These are phyloP conservation scores for Mycena olivaceomarginata DNA, from an alignment of 768 basidiomycete species.

Conservation along the genomic window DNA sequence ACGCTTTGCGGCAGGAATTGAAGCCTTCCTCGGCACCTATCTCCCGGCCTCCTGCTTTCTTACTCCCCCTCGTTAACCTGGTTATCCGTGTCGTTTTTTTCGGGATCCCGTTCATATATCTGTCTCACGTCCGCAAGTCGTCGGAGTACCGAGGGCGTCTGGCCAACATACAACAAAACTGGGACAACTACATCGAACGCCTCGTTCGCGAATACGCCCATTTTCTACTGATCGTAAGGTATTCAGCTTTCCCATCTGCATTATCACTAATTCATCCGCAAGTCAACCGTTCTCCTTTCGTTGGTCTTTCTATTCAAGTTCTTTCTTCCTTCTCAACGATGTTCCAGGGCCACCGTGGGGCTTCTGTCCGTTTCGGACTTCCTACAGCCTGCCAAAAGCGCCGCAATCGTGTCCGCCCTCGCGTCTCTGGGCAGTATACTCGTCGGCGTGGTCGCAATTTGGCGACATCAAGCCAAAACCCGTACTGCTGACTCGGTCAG, in stretches of 20 bases:
- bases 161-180: conserved; percentile 66
- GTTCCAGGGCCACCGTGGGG: conserved; percentile 68
- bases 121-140: conserved; percentile 67
- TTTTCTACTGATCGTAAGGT: conserved; percentile 72
- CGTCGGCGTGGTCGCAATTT: conserved; percentile 73
- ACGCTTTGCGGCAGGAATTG: conserved; percentile 44
- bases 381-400: conserved; percentile 49
- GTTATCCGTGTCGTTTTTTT: conserved; percentile 68
- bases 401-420: conserved; percentile 67
- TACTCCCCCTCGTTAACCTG: conserved; percentile 56
- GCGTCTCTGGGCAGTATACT: conserved; percentile 74
- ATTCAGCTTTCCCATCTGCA: background rate
- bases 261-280: background rate
- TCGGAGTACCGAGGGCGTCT: conserved; percentile 71
- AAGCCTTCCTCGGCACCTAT: conserved; percentile 38
- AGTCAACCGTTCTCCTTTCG: conserved; percentile 76
- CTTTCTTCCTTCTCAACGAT: conserved; percentile 16
- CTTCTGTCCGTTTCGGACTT: conserved; percentile 67
- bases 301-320: conserved; percentile 50
- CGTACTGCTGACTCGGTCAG: conserved; percentile 65
- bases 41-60: conserved; percentile 45
- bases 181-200: conserved; percentile 70
- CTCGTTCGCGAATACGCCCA: conserved; percentile 74
- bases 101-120: conserved; percentile 71
- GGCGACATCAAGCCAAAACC: conserved; percentile 72